Conservation (phyloP, 352 stramenopile genomes). For the Pythium vanterpoolii region DNA sequence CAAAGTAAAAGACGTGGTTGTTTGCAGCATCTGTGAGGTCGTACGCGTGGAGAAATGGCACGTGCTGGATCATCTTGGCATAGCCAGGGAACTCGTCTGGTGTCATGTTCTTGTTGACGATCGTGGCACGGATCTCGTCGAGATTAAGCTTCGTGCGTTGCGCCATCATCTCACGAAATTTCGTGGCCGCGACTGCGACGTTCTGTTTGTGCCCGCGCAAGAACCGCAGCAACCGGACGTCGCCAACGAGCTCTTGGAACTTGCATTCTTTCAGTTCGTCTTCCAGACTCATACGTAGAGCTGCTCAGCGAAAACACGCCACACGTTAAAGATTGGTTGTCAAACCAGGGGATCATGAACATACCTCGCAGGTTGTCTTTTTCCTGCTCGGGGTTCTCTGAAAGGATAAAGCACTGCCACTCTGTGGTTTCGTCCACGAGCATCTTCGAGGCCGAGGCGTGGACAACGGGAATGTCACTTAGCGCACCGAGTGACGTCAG, state of each 20-base stretch:
- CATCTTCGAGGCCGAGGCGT: slow-evolving; percentile 50
- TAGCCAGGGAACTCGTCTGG: slow-evolving; percentile 61
- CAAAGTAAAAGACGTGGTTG: slow-evolving; percentile 60
- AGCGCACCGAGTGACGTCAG: slow-evolving; percentile 15
- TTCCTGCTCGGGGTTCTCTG: slow-evolving; percentile 57
- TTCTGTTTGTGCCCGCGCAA: slow-evolving; percentile 76
- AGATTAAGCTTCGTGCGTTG: slow-evolving; percentile 54
- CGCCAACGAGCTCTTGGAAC: slow-evolving; percentile 49
- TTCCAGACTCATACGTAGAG: slow-evolving; percentile 56
- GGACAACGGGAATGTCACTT: slow-evolving; percentile 64
- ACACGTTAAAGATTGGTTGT: neutral
- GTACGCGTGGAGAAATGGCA: slow-evolving; percentile 63
- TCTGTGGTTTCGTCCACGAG: slow-evolving; percentile 55
- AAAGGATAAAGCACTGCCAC: slow-evolving; percentile 68
- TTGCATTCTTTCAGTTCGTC: slow-evolving; percentile 49
- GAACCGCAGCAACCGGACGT: slow-evolving; percentile 67
- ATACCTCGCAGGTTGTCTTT: slow-evolving; percentile 55
- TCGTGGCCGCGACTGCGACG: slow-evolving; percentile 49
- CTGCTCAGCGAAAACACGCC: slow-evolving; percentile 33
- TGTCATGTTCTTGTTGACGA: slow-evolving; percentile 43
- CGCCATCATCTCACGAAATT: slow-evolving; percentile 65
- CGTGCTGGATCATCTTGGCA: slow-evolving; percentile 61
- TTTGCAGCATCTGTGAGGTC: slow-evolving; percentile 41
- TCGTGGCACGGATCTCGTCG: slow-evolving; percentile 55
- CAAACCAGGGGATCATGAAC: neutral